Evolutionary conservation across 2,329 filamentous ascomycete species (phyloP).

Genomic region (Diaporthe humulicola): DNA sequence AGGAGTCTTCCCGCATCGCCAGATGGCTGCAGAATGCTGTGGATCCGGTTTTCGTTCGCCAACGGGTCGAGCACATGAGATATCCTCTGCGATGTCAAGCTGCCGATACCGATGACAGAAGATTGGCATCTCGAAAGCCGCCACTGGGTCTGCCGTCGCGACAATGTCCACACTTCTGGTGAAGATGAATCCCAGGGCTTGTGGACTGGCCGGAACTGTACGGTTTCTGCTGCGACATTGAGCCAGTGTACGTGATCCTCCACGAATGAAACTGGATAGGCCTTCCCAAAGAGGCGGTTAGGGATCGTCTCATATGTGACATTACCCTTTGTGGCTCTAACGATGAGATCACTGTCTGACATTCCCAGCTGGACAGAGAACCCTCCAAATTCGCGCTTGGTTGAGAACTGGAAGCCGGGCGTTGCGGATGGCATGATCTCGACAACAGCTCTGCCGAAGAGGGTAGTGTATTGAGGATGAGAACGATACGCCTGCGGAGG

Average conservation of each 20-base stretch:
- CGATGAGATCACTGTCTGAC: conserved; percentile 46
- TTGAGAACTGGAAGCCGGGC: conserved; percentile 57
- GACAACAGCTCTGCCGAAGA: conserved; percentile 59
- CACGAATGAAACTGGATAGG: conserved; percentile 54
- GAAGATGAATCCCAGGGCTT: conserved; percentile 56
- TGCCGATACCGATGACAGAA: conserved; percentile 51
- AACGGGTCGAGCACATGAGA: conserved; percentile 51
- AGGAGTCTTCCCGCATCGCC: conserved; percentile 44
- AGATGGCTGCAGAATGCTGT: conserved; percentile 47
- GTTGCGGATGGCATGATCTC: conserved; percentile 57
- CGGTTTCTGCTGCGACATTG: conserved; percentile 41
- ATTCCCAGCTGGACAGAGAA: conserved; percentile 53
- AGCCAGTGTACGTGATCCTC: conserved; percentile 63
- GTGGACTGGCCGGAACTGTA: conserved; percentile 51
- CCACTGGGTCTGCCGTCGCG: conserved; percentile 38
- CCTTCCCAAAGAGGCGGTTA: conserved; percentile 46
- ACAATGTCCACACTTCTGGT: neutral
- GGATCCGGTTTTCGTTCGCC: conserved; percentile 51
- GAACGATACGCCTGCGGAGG: conserved; percentile 60
- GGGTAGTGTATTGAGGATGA: conserved; percentile 53
- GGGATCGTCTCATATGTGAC: conserved; percentile 51
- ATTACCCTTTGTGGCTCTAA: conserved; percentile 45
- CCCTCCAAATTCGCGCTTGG: conserved; percentile 47
- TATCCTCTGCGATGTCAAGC: conserved; percentile 50
- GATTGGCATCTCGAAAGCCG: conserved; percentile 41